Percentiles rank a stretch among this genome's conserved stretches.
These are phyloP conservation scores for Globisporangium nodosum DNA, from an alignment of 352 stramenopile species.

Conservation along the genomic window DNA sequence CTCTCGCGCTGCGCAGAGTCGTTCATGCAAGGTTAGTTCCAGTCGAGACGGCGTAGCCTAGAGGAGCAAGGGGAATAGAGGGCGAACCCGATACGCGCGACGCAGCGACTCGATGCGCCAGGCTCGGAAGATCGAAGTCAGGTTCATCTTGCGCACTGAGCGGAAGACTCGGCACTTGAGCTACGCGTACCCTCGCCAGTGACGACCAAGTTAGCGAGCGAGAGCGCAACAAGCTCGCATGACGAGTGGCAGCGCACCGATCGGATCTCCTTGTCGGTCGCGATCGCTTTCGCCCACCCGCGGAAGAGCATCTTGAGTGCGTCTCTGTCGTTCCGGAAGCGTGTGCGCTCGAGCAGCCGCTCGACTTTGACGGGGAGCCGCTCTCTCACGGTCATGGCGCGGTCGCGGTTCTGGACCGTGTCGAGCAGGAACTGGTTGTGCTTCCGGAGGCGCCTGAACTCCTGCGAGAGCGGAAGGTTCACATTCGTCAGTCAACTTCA, in stretches of 20 bases:
- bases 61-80: neutral
- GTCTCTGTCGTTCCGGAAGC: constrained; percentile 12
- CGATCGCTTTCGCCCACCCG: constrained; percentile 33
- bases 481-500: no score
- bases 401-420: constrained; percentile 48
- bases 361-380: constrained; percentile 39
- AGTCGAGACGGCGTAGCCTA: neutral
- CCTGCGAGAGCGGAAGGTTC: constrained; percentile 17
- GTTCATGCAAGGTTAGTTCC: neutral
- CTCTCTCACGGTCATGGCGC: constrained; percentile 27
- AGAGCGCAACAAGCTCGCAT: neutral
- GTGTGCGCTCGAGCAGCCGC: constrained; percentile 24
- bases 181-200: constrained; percentile 6
- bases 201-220: neutral
- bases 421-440: constrained; percentile 46
- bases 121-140: constrained; percentile 58
- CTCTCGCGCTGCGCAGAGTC: constrained; percentile 37
- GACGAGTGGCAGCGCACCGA: constrained; percentile 12
- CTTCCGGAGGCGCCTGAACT: constrained; percentile 51
- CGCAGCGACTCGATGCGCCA: constrained; percentile 70
- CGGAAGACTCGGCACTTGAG: constrained; percentile 66
- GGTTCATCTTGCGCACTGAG: constrained; percentile 37
- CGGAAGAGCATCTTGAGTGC: constrained; percentile 36
- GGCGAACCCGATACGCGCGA: constrained; percentile 47
- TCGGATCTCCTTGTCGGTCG: constrained; percentile 38